phyloP scores from a whole-genome alignment of 2,329 filamentous ascomycete genomes.

The Cercospora sojina region DNA sequence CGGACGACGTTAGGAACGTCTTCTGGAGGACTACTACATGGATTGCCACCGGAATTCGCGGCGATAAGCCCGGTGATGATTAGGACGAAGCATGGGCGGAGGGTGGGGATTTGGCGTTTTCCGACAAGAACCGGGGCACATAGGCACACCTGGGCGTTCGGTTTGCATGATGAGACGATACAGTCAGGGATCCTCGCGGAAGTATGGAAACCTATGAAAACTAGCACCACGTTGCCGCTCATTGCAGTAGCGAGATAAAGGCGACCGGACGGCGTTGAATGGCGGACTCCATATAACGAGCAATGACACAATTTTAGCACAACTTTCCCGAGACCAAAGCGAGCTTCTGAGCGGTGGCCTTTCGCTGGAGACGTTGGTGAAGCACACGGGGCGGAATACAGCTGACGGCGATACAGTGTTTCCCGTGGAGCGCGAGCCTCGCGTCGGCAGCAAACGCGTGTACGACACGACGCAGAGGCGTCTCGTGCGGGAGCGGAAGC shows the following conservation, averaged over 20 bases:
- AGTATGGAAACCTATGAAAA: not conserved
- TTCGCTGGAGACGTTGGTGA: not conserved
- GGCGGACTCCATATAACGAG: not conserved
- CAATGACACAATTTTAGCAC: not conserved
- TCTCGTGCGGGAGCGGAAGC: not conserved
- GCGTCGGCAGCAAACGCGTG: not conserved
- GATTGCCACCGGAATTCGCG: not conserved
- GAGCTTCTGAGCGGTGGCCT: not conserved
- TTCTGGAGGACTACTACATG: slow-evolving; percentile 2
- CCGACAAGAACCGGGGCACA: not conserved
- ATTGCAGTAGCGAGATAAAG: not conserved
- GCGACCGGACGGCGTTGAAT: not conserved
- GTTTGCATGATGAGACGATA: not conserved
- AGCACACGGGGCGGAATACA: not conserved
- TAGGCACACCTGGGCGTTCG: not conserved
- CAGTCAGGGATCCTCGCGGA: not conserved
- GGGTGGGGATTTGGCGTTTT: not conserved
- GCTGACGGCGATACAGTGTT: not conserved
- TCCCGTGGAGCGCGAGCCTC: not conserved
- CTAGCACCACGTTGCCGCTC: not conserved
- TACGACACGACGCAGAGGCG: not conserved
- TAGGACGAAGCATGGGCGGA: not conserved
- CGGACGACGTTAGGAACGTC: slow-evolving; percentile 12
- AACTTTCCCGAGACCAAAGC: not conserved
- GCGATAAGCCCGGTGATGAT: not conserved